Evolutionary conservation across 352 stramenopile genomes (phyloP).

Genomic region (Phytophthora melonis): DNA sequence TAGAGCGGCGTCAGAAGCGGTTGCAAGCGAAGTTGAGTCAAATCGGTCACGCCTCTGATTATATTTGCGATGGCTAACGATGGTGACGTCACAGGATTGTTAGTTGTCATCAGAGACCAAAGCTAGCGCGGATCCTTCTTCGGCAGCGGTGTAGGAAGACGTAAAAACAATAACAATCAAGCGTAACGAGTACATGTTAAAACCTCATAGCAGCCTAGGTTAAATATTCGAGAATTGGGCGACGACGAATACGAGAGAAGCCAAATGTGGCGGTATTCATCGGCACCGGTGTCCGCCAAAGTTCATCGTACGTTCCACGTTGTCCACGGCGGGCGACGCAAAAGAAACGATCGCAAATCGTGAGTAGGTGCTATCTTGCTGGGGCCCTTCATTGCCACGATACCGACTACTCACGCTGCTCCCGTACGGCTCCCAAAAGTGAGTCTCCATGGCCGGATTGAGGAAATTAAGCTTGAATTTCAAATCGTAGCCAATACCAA

Average conservation of each 20-base stretch:
- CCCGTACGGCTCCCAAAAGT: background rate
- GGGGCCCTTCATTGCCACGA: background rate
- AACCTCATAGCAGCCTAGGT: no score
- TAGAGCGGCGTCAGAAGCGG: slow-evolving; percentile 57
- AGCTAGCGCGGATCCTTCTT: slow-evolving; percentile 13
- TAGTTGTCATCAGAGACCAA: slow-evolving; percentile 34
- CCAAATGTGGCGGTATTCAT: no score
- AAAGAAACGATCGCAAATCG: background rate
- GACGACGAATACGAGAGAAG: no score
- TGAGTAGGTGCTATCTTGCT: background rate
- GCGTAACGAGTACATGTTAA: no score
- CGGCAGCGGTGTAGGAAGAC: background rate
- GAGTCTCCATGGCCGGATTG: background rate
- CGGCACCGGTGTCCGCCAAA: no score
- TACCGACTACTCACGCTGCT: background rate
- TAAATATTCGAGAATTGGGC: no score
- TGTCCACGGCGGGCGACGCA: no score
- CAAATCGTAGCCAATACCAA: background rate
- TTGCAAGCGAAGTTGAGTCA: slow-evolving; percentile 53
- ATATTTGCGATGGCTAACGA: background rate
- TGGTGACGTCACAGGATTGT: background rate
- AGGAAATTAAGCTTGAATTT: background rate
- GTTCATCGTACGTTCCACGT: no score
- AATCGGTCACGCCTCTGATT: background rate
- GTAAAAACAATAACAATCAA: no score